These are phyloP conservation scores for Paecilomyces dactylethromorphus DNA, from an alignment of 2,329 filamentous ascomycete species.

Conservation along the genomic window DNA sequence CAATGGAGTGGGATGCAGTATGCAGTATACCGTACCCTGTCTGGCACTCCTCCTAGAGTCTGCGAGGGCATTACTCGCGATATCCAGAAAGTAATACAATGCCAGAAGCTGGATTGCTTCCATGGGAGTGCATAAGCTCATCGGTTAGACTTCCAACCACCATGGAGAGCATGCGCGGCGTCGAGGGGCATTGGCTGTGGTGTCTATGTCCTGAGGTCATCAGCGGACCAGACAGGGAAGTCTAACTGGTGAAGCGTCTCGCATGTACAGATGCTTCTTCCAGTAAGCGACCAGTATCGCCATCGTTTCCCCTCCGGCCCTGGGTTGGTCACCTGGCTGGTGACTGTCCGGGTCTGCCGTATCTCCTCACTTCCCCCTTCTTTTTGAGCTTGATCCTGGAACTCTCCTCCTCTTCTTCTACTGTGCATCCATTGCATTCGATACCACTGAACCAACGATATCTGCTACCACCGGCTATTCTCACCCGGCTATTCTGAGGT, in stretches of 20 bases:
- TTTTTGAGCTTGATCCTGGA: conserved; percentile 3
- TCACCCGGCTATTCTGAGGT: background rate
- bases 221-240: background rate
- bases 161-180: background rate
- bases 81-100: background rate
- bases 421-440: background rate
- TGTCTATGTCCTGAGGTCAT: conserved; percentile 4
- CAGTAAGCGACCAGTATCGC: background rate
- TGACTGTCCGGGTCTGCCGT: background rate
- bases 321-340: background rate
- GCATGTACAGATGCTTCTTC: background rate
- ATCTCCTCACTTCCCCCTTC: conserved; percentile 2
- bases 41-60: background rate
- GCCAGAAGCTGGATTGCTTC: too few species aligned
- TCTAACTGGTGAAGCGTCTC: background rate
- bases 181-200: background rate
- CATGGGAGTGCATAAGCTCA: background rate
- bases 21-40: background rate
- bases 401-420: conserved; percentile 2
- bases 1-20: background rate
- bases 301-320: background rate
- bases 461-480: background rate
- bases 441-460: conserved; percentile 2
- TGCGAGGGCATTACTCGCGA: background rate
- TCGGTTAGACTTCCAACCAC: background rate